Percentiles rank a stretch among this genome's conserved stretches.
phyloP scores from a whole-genome alignment of 1,139 yeast genomes.

The Pneumocystis sp. region DNA sequence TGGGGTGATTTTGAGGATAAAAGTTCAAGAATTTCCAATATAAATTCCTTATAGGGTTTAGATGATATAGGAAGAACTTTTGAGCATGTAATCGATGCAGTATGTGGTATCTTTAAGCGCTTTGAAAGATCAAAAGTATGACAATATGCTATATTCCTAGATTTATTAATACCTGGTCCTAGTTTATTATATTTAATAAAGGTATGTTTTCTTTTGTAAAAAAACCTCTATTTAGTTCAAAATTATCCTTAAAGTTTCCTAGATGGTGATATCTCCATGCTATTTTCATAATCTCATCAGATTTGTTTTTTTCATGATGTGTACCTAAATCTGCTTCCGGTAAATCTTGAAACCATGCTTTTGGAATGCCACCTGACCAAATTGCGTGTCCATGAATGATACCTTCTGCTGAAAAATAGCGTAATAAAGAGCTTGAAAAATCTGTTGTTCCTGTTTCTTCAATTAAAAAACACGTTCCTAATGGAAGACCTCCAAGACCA shows the following conservation, averaged over 20 bases:
- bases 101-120: constrained; percentile 9
- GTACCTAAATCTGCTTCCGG: constrained; percentile 33
- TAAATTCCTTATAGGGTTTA: constrained; percentile 11
- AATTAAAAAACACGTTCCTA: constrained; percentile 53
- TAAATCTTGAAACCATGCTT: constrained; percentile 52
- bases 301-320: constrained; percentile 36
- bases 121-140: constrained; percentile 14
- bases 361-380: constrained; percentile 45
- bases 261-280: constrained; percentile 72
- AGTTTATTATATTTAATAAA: constrained; percentile 14
- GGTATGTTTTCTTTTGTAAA: neutral
- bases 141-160: constrained; percentile 10
- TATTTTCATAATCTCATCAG: constrained; percentile 44
- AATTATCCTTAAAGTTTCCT: constrained; percentile 26
- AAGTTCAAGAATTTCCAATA: constrained; percentile 7
- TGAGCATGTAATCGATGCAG: neutral
- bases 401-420: constrained; percentile 70
- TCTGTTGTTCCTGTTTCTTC: constrained; percentile 88
- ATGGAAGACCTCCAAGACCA: constrained; percentile 64
- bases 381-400: constrained; percentile 40
- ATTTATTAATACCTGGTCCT: constrained; percentile 3
- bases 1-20: constrained; percentile 13
- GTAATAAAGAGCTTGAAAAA: constrained; percentile 56
- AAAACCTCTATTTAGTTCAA: constrained; percentile 1
- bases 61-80: constrained; percentile 1